Evolutionary conservation across 2,329 filamentous ascomycete genomes (phyloP), one percentile per base, ranked within the genome.

Genomic region (Penicillium sp.): DNA sequence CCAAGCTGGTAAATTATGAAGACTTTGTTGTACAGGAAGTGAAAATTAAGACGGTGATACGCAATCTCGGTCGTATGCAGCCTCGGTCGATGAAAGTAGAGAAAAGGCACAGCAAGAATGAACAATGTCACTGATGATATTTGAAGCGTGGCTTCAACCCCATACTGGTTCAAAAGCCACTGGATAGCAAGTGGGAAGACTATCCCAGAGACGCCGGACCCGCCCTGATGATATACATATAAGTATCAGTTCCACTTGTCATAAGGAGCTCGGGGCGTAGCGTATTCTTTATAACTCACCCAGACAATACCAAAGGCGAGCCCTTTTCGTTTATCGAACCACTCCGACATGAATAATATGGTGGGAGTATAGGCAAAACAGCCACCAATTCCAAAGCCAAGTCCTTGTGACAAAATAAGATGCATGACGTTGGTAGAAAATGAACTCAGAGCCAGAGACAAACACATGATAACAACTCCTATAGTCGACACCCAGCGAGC

Each of bases 231-330:
- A 55, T 13, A 36, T 25, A 34, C 10, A 38, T 10, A 25, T 48
- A 38, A 53, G 53, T 50, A 25, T 48, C 41, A 55, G 53, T 50
- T 34, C n/a, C 7, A 16, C 16, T 23, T 19, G 21, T 2, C 31
- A 10, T 7, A 8, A 33, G 8, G 10, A 19, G 45, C 19, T 25
- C 5, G 2, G 11, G 7, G 4, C 34, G 16, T 4, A 19, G 15
- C n/a, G 8, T 19, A 34, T 23, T 33, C 10, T 40, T 8, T 11
- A 13, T 40, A 16, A 58, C 70, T 61, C 45, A 71, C 76, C 77
- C 79, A 79, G 36, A 79, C 76, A 7, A 77, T 74, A 6, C 81
- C 81, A 60, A 78, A 81, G 0, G 80, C 81, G 21, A 83, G 71
- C 1, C 80, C 79, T 63, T 79, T 78, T 6, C 76, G 69, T 23